These are phyloP conservation scores for Leccinum uliginosum DNA, from an alignment of 768 basidiomycete species.

Conservation along the genomic window DNA sequence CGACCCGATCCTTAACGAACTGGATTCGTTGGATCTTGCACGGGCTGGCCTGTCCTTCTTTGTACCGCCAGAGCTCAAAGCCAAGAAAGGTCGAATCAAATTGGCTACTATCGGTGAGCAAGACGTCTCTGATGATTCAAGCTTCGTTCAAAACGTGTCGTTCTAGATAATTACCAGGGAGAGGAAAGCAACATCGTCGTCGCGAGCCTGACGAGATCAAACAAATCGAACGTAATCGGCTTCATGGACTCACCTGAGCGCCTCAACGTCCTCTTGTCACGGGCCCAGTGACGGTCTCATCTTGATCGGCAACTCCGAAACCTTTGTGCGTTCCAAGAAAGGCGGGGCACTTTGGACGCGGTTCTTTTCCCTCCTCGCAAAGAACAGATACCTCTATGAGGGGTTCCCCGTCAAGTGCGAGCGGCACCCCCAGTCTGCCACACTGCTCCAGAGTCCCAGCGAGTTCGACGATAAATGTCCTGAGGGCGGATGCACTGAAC, in stretches of 20 bases:
- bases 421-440: constrained; percentile 41
- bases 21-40: constrained; percentile 55
- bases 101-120: constrained; percentile 61
- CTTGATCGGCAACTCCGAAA: constrained; percentile 54
- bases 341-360: constrained; percentile 9
- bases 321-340: constrained; percentile 4
- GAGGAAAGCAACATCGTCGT: constrained; percentile 71
- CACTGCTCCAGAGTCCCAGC: constrained; percentile 33
- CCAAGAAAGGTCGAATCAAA: constrained; percentile 37
- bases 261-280: constrained; percentile 65
- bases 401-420: constrained; percentile 54
- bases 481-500: constrained; percentile 56
- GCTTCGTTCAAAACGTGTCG: not conserved
- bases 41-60: constrained; percentile 45
- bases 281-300: constrained; percentile 61
- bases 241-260: constrained; percentile 71
- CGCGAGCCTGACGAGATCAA: constrained; percentile 57
- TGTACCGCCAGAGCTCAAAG: constrained; percentile 35
- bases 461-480: constrained; percentile 54
- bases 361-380: constrained; percentile 5
- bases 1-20: constrained; percentile 59
- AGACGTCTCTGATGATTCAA: not conserved
- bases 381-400: not conserved
- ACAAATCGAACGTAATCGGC: constrained; percentile 51
- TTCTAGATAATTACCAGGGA: constrained; percentile 68